Evolutionary conservation across 441 rosid species (phyloP).

Genomic region (Cnidoscolus chayamansa): DNA sequence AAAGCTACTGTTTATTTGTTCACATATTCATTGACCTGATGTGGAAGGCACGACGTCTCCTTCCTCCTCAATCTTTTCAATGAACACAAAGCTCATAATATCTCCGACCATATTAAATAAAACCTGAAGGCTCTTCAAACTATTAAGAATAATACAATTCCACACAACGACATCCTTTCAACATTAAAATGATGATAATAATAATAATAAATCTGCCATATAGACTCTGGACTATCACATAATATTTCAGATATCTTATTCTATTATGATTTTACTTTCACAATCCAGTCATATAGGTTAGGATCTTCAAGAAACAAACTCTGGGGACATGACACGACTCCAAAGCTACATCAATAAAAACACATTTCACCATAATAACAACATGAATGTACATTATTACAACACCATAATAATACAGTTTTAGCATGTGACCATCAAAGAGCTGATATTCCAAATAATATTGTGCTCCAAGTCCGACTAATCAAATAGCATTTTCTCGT

Average conservation of each 20-base stretch:
- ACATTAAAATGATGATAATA: no score
- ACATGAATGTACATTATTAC: not conserved
- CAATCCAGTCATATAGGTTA: conserved; percentile 1
- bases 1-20: no score
- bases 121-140: no score
- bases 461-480: not conserved
- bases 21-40: no score
- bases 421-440: not conserved
- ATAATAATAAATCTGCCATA: no score
- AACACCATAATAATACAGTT: not conserved
- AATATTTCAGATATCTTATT: not conserved
- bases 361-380: not conserved
- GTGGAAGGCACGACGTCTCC: no score
- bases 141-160: no score
- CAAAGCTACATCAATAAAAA: not conserved
- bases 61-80: no score
- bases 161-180: no score
- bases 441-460: not conserved
- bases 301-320: conserved; percentile 1
- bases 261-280: not conserved
- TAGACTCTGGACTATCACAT: not conserved
- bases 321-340: not conserved
- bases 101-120: no score
- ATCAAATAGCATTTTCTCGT: not conserved
- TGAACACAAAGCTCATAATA: no score